These are phyloP conservation scores for Helichrysum umbraculigerum DNA, from an alignment of 129 eudicot species.

Conservation along the genomic window DNA sequence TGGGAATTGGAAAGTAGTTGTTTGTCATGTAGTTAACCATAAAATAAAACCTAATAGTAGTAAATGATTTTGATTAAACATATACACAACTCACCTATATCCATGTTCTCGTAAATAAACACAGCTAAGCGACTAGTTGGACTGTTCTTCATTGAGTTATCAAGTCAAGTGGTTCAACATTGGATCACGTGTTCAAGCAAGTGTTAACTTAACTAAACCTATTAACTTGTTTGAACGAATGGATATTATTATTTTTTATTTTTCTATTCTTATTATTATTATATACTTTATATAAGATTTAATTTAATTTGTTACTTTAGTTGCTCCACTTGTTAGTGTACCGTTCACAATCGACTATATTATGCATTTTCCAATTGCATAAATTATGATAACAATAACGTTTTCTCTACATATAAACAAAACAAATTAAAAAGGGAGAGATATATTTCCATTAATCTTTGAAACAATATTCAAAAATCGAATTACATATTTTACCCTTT, in stretches of 20 bases:
- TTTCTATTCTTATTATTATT: no score
- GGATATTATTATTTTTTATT: neutral
- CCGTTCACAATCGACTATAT: neutral
- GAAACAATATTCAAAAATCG: conserved; percentile 5
- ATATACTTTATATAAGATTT: no score
- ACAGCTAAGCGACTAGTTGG: neutral
- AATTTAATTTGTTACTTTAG: no score
- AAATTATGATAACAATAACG: neutral
- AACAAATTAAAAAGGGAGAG: neutral
- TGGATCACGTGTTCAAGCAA: neutral
- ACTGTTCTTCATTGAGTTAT: neutral
- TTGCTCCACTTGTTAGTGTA: no score
- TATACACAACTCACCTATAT: neutral
- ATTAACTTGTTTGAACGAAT: neutral
- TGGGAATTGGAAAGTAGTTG: no score
- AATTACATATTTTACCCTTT: conserved; percentile 3
- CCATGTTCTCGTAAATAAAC: neutral
- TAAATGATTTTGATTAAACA: neutral
- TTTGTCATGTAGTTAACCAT: no score
- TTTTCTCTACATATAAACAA: neutral
- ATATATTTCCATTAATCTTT: conserved; percentile 5
- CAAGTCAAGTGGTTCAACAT: neutral
- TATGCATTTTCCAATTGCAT: neutral
- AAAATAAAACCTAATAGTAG: neutral
- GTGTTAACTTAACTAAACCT: neutral